Evolutionary conservation across 495 filamentous ascomycete species (phyloP).

Genomic region (Tuber indicum): DNA sequence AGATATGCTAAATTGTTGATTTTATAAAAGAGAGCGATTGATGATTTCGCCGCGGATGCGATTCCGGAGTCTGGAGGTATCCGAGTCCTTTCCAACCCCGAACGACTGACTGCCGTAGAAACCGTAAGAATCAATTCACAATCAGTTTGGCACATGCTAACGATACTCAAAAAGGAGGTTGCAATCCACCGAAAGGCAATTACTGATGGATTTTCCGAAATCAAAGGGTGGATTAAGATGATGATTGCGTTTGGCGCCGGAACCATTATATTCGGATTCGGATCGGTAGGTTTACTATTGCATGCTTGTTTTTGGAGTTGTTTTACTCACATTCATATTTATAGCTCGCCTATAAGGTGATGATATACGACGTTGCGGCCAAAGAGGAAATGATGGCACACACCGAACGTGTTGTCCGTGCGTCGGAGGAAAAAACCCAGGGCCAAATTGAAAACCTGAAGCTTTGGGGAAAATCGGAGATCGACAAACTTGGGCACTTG

Average conservation of each 20-base stretch:
- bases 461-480: too few relatives aligned
- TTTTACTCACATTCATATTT: neutral
- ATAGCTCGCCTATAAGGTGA: neutral
- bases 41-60: too few relatives aligned
- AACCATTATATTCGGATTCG: neutral
- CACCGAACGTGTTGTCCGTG: too few relatives aligned
- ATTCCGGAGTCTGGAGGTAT: too few relatives aligned
- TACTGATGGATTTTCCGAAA: neutral
- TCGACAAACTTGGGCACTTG: too few relatives aligned
- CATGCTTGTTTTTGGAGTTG: neutral
- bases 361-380: neutral
- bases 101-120: neutral
- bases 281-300: neutral
- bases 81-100: too few relatives aligned
- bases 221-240: neutral
- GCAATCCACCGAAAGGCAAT: neutral
- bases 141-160: neutral
- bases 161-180: neutral
- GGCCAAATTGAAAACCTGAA: too few relatives aligned
- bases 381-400: too few relatives aligned
- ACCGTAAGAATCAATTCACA: neutral
- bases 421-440: too few relatives aligned
- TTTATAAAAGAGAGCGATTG: too few relatives aligned
- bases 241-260: neutral
- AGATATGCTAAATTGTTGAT: too few relatives aligned